Base-by-base conservation (phyloP, 2,329 filamentous ascomycete species). In the Aspergillus tamarii region DNA sequence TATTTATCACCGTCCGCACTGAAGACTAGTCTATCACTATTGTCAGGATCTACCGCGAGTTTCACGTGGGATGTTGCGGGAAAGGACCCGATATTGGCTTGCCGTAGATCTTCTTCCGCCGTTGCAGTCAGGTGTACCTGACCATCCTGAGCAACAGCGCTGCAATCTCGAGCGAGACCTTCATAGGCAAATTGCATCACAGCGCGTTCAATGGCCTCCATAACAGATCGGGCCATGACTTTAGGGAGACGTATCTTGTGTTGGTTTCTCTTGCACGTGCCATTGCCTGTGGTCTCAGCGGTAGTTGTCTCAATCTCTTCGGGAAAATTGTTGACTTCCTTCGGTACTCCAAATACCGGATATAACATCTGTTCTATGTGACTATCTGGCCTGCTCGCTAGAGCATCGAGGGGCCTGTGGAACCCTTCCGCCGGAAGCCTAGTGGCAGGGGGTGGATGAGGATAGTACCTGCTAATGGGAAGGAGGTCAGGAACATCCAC, bases 141-240 rank as follows among this genome's bases (percentile, higher is more conserved):
- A 1, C 70, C 56, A 1, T 62, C 55, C 12, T 39, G 62, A 21
- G 59, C 55, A 16, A 68, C 66, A 30, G 73, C 69, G 55, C 45
- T 66, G 23, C 67, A 67, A 64, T 76, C 65, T 11, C 76, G 70
- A 26, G 76, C 73, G n/a, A 78, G 67, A n/a, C 70, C 67, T 34
- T 57, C 19, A 52, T 77, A 76, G 10, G 71, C 66, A 10, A 73
- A 61, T 10, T 67, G 64, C 58, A 76, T 66, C n/a, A 78, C 45
- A 2, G 67, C 56, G 23, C 64, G 69, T 62, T 75, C 69, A 26
- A 77, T 53, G 7, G 62, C 64, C 39, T 73, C 72, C 2, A 61
- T 59, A 21, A 72, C 53, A 9, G 14, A 62, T 53, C 53, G 62
- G 52, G 41, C 32, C 30, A 26, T 46, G 6, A 23, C 34, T 16